Percentiles rank a stretch among this genome's conserved stretches.
Conservation (phyloP, 306 rosid species). For the Vigna reflexopilosa region DNA sequence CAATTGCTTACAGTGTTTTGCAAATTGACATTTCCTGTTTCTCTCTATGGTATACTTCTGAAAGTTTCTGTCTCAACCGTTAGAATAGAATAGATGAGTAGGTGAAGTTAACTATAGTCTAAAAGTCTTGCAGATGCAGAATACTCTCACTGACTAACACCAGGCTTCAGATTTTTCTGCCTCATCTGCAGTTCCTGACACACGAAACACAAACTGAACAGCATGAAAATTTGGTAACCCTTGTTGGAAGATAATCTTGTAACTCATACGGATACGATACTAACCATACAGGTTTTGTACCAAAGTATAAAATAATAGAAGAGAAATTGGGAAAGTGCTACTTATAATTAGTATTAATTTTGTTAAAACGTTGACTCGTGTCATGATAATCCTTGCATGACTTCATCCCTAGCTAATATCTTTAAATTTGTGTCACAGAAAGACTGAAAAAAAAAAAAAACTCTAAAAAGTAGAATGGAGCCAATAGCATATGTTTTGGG, state of each 20-base stretch:
- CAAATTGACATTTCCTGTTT: constrained; percentile 44
- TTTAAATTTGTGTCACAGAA: constrained; percentile 20
- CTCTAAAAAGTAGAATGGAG: constrained; percentile 37
- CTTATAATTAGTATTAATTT: constrained; percentile 13
- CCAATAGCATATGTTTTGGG: constrained; percentile 20
- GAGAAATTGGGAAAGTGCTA: constrained; percentile 35
- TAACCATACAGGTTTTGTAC: constrained; percentile 17
- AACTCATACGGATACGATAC: constrained; percentile 7
- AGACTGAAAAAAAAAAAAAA: background rate
- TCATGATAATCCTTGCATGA: constrained; percentile 6
- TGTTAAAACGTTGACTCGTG: constrained; percentile 24
- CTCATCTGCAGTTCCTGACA: constrained; percentile 46
- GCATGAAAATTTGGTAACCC: constrained; percentile 18
- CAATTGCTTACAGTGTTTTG: constrained; percentile 40
- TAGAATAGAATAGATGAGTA: constrained; percentile 28
- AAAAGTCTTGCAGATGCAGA: constrained; percentile 35
- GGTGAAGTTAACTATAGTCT: constrained; percentile 29
- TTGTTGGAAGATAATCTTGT: constrained; percentile 23
- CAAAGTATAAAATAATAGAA: background rate
- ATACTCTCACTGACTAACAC: constrained; percentile 48
- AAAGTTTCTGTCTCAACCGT: constrained; percentile 44
- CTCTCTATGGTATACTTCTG: constrained; percentile 35
- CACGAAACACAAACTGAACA: constrained; percentile 43
- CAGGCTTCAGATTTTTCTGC: constrained; percentile 50
- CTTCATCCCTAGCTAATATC: constrained; percentile 32